Base-by-base conservation (phyloP, 2,329 filamentous ascomycete species). In the Aspergillus brunneoviolaceus region DNA sequence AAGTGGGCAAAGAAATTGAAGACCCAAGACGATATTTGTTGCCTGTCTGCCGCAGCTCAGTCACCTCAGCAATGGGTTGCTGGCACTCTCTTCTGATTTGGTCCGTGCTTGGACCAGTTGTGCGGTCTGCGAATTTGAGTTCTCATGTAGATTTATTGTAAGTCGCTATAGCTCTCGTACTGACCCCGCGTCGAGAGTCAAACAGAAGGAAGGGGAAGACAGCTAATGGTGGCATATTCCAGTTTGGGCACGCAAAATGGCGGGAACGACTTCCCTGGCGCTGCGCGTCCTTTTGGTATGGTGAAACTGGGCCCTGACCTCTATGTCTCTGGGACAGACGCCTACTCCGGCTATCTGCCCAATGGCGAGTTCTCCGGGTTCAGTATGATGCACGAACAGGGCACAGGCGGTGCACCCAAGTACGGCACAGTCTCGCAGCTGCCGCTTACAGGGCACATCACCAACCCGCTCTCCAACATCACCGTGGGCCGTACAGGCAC, bases 371-470 rank as follows among this genome's bases (percentile, higher is more conserved):
- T 87, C 63, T 84, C 81, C 2, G 85, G 84, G 19, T 87, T 87
- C 71, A 85, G 82, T 60, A 79, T 88, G 81, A 84, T 88, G 67
- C 87, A 89, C 64, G 86, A 88, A 69, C 84, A 83, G 61, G 87
- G 87, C 3, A 90, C 87, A 0, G 88, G 88, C 7, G 88, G 88
- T 1, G 86, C 85, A 1, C 86, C 88, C 1, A 90, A 89, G 70
- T 90, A 90, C 61, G 88, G 88, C 4, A 85, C 88, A 1, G 83
- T 87, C 33, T 78, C 84, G 1, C 85, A 87, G 71, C 79, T 87
- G 72, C 86, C 84, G 0, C 72, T 85, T 0, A 67, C 82, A 0
- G 84, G 84, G 0, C 69, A 69, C 16, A 72, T 86, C 48, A 67
- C 65, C 7, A 82, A 89, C 59, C 86, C 86, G 2, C 74, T 89